phyloP scores from a whole-genome alignment of 78 protist species.

The Tieghemostelium lacteum region DNA sequence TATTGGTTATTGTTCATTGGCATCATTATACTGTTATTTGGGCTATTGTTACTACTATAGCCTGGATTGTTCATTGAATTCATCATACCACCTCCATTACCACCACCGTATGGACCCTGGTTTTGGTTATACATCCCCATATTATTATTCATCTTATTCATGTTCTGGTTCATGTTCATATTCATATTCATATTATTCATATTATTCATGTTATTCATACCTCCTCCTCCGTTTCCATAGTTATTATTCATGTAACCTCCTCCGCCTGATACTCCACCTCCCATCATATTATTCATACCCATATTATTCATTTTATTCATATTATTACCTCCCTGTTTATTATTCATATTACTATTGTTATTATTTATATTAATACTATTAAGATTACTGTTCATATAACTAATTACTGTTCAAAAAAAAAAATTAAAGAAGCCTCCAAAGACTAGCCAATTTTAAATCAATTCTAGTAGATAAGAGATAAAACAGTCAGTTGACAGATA shows the following conservation, averaged over 20 bases:
- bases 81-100: neutral
- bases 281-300: slow-evolving; percentile 1
- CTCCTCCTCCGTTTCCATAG: neutral
- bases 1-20: neutral
- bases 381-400: neutral
- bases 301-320: too few relatives aligned
- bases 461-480: too few relatives aligned
- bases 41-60: slow-evolving; percentile 18
- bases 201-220: neutral
- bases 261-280: too few relatives aligned
- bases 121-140: neutral
- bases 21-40: neutral
- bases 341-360: slow-evolving; percentile 1
- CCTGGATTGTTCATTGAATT: neutral
- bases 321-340: neutral
- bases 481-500: too few relatives aligned
- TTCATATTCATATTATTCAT: slow-evolving; percentile 14
- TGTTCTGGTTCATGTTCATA: neutral
- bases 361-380: too few relatives aligned
- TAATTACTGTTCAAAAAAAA: neutral
- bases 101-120: neutral
- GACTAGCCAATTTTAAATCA: too few relatives aligned
- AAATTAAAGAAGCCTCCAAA: too few relatives aligned
- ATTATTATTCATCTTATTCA: slow-evolving; percentile 1
- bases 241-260: neutral